A percentile compares a stretch with the other conserved stretches of the same genome.
Conservation (phyloP, 768 basidiomycete genomes). For the Heimioporus sp. region DNA sequence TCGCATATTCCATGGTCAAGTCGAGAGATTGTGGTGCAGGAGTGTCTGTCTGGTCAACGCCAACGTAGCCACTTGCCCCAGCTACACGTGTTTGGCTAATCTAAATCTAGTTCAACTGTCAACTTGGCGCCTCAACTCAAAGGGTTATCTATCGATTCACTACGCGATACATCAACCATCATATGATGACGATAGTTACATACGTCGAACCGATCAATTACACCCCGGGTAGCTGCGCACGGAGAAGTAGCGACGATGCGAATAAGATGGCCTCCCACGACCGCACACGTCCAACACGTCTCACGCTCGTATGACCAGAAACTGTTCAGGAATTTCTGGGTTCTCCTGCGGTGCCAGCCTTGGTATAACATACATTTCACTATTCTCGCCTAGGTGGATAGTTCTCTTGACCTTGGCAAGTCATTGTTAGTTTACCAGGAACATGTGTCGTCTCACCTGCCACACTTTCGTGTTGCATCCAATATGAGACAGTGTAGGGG, state of each 20-base stretch:
- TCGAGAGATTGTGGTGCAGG: background rate
- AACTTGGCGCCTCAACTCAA: too few species aligned
- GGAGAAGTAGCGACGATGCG: background rate
- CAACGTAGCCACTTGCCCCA: conserved; percentile 14
- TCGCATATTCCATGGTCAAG: conserved; percentile 24
- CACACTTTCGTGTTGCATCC: conserved; percentile 70
- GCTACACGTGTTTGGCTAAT: conserved; percentile 33
- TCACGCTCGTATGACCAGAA: conserved; percentile 55
- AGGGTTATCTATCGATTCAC: too few species aligned
- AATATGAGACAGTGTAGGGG: conserved; percentile 53
- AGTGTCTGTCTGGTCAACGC: background rate
- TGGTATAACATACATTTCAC: conserved; percentile 36
- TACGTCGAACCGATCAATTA: too few species aligned
- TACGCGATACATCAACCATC: too few species aligned
- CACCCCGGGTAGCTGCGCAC: too few species aligned
- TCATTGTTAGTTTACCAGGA: background rate
- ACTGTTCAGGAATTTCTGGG: conserved; percentile 69
- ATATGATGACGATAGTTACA: too few species aligned
- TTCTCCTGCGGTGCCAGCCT: conserved; percentile 54
- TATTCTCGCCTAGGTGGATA: conserved; percentile 37
- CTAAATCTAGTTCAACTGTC: background rate
- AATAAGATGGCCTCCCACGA: background rate
- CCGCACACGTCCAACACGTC: too few species aligned
- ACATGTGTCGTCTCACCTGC: conserved; percentile 47
- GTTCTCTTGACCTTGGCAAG: conserved; percentile 44